Evolutionary conservation across 139 green algal genomes (phyloP), one percentile per base, ranked within the genome.

Genomic region (Auxenochlorella pyrenoidosa): DNA sequence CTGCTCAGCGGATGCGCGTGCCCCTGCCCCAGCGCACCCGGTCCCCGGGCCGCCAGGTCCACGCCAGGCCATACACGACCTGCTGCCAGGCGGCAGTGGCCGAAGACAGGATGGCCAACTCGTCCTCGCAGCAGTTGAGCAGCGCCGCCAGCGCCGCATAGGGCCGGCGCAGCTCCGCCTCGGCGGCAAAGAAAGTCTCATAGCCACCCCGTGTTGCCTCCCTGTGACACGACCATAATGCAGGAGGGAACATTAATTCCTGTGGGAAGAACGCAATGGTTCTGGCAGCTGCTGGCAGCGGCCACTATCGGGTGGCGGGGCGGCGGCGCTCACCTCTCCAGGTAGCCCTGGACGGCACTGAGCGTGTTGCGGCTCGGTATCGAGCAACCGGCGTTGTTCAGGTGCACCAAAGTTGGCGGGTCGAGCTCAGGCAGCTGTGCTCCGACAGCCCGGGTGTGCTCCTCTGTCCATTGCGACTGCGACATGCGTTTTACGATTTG

Each of bases 41-140:
- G 79, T 96, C 93, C 32, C 92, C 94, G 22, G 68, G 43, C 38
- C 89, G 75, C 63, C 93, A 94, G 18, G 32, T 71, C 84, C 79
- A 89, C 0, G 85, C 72, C 24, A 97, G 86, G 15, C 94, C 94
- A 59, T 93, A 92, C 40, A 97, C 91, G 8, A 96, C 94, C 76
- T 94, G 90, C 43, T 90, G 87, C 94, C 93, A 96, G 3, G 93
- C 92, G 4, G 65, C 38, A 5, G 92, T 96, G 6, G 93, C 92
- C 38, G 87, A 91, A 26, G 79, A 75, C 41, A 94, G 34, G 3
- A 96, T 73, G 15, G 91, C 93, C 54, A 97, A 87, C 78, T 96
- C 91, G 16, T 91, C 40, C 21, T 82, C 51, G 0, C n/a, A 0
- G 87, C 94, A 96, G 87, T 94, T 94, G 0, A 96, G 76, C 47